phyloP scores from a whole-genome alignment of 257 asterid genomes.

The Haberlea rhodopensis region DNA sequence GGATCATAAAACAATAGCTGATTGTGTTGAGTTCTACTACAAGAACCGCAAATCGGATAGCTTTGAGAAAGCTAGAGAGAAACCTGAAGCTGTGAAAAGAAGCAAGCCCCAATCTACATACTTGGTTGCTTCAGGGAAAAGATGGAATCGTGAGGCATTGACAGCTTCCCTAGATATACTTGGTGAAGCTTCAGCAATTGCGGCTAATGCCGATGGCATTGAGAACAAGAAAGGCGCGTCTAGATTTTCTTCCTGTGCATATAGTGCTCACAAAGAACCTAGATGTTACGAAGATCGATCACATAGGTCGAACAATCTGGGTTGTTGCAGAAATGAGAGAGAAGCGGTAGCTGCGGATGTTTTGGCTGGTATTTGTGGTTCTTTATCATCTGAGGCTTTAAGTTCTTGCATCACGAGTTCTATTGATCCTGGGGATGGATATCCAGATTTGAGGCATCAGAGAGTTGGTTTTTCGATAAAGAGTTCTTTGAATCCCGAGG shows the following conservation, averaged over 20 bases:
- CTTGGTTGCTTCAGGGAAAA: constrained; percentile 74
- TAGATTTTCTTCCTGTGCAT: constrained; percentile 39
- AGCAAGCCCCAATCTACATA: constrained; percentile 59
- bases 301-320: constrained; percentile 54
- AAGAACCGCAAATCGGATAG: constrained; percentile 86
- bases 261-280: constrained; percentile 39
- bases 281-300: constrained; percentile 40
- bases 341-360: constrained; percentile 95
- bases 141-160: constrained; percentile 68
- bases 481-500: constrained; percentile 66
- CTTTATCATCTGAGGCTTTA: constrained; percentile 93
- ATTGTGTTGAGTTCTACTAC: constrained; percentile 92
- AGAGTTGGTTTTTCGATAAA: constrained; percentile 48
- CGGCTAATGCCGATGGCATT: constrained; percentile 46
- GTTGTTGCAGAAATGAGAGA: constrained; percentile 50
- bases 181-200: constrained; percentile 76
- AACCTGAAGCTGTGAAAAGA: constrained; percentile 52
- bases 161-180: constrained; percentile 82
- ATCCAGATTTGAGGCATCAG: constrained; percentile 57
- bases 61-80: constrained; percentile 66
- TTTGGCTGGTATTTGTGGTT: constrained; percentile 93
- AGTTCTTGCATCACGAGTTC: constrained; percentile 89
- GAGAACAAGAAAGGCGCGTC: constrained; percentile 46
- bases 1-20: constrained; percentile 74
- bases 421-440: constrained; percentile 65